phyloP scores from a whole-genome alignment of 768 basidiomycete species.

The Podaxis pistillaris region DNA sequence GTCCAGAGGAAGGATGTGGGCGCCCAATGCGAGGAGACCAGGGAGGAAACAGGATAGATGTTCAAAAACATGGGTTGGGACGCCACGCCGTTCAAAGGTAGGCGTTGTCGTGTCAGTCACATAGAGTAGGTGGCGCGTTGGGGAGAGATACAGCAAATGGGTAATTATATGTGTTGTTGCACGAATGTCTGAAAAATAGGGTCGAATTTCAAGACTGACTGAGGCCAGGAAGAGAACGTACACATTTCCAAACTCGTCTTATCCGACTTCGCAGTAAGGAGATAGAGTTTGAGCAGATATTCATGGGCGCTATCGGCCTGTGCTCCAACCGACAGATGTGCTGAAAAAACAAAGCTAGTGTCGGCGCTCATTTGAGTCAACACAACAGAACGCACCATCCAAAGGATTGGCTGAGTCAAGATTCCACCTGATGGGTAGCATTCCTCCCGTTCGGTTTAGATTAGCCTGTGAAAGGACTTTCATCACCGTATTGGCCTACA shows the following conservation, averaged over 20 bases:
- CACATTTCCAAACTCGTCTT: constrained; percentile 63
- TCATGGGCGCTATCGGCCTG: constrained; percentile 76
- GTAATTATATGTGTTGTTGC: constrained; percentile 61
- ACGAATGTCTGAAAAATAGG: constrained; percentile 46
- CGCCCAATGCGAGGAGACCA: constrained; percentile 72
- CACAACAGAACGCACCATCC: constrained; percentile 37
- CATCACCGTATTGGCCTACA: constrained; percentile 49
- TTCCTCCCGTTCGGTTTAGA: constrained; percentile 47
- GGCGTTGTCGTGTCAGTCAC: constrained; percentile 51
- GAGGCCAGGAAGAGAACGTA: constrained; percentile 32
- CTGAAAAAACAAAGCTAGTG: constrained; percentile 22
- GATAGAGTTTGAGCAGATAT: constrained; percentile 72
- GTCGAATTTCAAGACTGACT: not conserved
- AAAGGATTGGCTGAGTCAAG: constrained; percentile 42
- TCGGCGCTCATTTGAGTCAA: not conserved
- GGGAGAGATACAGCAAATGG: constrained; percentile 65
- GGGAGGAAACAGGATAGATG: constrained; percentile 80
- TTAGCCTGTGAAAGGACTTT: constrained; percentile 46
- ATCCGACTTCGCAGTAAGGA: constrained; percentile 64
- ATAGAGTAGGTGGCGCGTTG: constrained; percentile 63
- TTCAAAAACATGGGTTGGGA: constrained; percentile 55
- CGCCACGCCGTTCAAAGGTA: constrained; percentile 26
- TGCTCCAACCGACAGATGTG: constrained; percentile 58
- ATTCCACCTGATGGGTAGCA: constrained; percentile 65
- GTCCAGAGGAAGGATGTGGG: constrained; percentile 56